Evolutionary conservation across 1,139 yeast species (phyloP).

Genomic region (Sugiyamaella neomexicana): DNA sequence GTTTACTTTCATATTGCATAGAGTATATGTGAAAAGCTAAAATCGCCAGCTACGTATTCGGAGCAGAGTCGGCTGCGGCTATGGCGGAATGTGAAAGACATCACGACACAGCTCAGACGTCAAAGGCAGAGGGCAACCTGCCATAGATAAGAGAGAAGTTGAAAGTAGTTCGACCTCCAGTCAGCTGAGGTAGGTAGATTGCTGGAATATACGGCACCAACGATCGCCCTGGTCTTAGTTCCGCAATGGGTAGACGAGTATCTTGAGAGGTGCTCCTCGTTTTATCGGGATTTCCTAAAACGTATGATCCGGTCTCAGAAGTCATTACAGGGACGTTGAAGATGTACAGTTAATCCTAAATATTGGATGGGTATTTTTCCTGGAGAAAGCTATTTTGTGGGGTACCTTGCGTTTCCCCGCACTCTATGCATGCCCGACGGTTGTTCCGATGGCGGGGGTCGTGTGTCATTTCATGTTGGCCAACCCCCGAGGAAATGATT

Average conservation of each 20-base stretch:
- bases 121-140: no score
- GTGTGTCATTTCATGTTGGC: not conserved
- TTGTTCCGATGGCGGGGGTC: not conserved
- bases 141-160: no score
- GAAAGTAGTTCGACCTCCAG: no score
- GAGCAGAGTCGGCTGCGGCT: no score
- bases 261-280: not conserved
- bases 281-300: constrained; percentile 5
- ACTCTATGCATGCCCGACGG: not conserved
- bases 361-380: not conserved
- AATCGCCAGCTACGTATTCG: no score
- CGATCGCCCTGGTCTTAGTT: not conserved
- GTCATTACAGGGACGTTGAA: not conserved
- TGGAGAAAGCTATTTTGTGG: not conserved
- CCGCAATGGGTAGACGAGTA: not conserved
- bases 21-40: no score
- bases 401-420: not conserved
- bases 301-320: not conserved
- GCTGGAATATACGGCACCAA: not conserved
- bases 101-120: no score
- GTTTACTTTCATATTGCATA: no score
- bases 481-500: no score
- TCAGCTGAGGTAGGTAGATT: no score
- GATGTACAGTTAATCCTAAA: not conserved
- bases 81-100: no score